These are phyloP conservation scores for Pseudogymnoascus sp. DNA, from an alignment of 2,329 filamentous ascomycete genomes.

Conservation along the genomic window DNA sequence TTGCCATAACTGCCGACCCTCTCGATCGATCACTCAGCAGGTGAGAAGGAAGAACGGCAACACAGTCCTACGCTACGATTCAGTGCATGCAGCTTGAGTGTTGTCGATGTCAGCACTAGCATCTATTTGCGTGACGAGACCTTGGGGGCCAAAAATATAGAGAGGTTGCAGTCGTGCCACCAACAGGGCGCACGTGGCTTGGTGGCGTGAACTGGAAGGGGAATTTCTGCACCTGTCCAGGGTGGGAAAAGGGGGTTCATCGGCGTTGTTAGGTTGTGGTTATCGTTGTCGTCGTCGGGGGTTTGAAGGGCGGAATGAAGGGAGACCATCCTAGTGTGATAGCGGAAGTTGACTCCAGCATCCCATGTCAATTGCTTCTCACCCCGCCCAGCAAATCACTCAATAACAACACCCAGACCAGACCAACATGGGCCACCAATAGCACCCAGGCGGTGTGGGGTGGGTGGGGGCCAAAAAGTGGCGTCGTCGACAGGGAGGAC, in stretches of 20 bases:
- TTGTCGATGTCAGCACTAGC: background rate
- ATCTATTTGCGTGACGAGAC: conserved; percentile 1
- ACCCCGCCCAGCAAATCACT: background rate
- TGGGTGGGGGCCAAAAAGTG: background rate
- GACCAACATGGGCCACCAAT: background rate
- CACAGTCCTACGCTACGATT: background rate
- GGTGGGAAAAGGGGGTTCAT: background rate
- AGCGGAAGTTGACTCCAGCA: conserved; percentile 1
- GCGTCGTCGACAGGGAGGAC: background rate
- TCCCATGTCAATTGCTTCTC: background rate
- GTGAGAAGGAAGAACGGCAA: background rate
- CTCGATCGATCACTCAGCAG: background rate
- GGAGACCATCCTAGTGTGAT: background rate
- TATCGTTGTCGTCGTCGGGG: background rate
- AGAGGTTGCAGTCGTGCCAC: background rate
- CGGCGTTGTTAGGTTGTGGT: background rate
- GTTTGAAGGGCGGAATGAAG: background rate
- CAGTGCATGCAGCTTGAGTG: background rate
- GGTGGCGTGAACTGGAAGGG: background rate
- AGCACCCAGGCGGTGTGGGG: background rate
- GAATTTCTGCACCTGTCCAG: background rate
- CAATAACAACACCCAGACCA: background rate
- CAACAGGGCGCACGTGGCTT: background rate
- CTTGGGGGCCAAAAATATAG: background rate
- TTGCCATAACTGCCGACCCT: background rate